These are phyloP conservation scores for Buddleja alternifolia DNA, from an alignment of 257 asterid species.

Conservation along the genomic window DNA sequence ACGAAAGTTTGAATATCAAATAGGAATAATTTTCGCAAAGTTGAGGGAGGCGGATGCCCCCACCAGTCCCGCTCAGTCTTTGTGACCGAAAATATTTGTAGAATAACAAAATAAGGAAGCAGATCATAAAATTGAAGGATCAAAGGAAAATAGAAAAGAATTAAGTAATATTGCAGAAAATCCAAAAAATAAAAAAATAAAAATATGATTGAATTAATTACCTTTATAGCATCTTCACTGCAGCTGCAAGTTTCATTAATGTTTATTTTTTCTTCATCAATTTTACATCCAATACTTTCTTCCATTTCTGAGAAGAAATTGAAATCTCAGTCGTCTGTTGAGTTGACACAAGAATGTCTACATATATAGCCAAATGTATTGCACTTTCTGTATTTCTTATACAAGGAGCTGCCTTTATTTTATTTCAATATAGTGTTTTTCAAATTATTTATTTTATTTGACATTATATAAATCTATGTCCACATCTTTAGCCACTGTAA, in stretches of 20 bases:
- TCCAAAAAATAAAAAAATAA: too few relatives aligned
- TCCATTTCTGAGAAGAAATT: slow-evolving; percentile 31
- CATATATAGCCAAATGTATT: slow-evolving; percentile 1
- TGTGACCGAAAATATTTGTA: too few relatives aligned
- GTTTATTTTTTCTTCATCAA: slow-evolving; percentile 26
- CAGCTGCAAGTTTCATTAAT: slow-evolving; percentile 21
- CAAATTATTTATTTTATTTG: neutral
- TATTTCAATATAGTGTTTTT: neutral
- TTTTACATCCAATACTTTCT: slow-evolving; percentile 30
- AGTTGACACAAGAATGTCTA: neutral
- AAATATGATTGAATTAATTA: neutral
- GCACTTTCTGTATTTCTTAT: slow-evolving; percentile 20
- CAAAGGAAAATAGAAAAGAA: neutral
- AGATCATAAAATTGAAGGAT: neutral
- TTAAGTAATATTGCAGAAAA: too few relatives aligned
- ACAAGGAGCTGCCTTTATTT: slow-evolving; percentile 13
- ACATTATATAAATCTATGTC: slow-evolving; percentile 29
- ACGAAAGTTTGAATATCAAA: too few relatives aligned
- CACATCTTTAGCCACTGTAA: neutral
- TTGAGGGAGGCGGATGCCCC: too few relatives aligned
- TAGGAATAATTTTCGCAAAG: too few relatives aligned
- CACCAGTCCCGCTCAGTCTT: too few relatives aligned
- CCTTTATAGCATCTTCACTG: slow-evolving; percentile 32
- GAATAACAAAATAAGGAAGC: too few relatives aligned
- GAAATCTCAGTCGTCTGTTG: neutral